phyloP scores from a whole-genome alignment of 1,284 basidiomycete species.

The Microbotryomycetes sp. region DNA sequence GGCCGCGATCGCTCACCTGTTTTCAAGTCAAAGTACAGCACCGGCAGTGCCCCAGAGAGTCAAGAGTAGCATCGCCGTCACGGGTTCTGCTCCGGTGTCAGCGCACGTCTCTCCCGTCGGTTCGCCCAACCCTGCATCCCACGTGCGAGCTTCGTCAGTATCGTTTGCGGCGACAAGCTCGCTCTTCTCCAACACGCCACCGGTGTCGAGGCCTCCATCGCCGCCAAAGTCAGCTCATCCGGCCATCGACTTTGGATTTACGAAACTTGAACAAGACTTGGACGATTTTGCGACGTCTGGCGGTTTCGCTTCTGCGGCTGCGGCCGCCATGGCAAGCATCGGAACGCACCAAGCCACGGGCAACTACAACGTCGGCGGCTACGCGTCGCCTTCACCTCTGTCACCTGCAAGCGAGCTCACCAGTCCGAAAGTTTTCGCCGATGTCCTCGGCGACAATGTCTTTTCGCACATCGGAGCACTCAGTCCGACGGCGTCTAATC shows the following conservation, averaged over 20 bases:
- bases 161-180: not conserved
- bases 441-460: constrained; percentile 18
- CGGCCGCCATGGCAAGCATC: constrained; percentile 28
- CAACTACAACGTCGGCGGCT: constrained; percentile 23
- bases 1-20: not conserved
- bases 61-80: not conserved
- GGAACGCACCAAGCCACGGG: not conserved
- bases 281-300: constrained; percentile 23
- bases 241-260: constrained; percentile 27
- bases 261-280: constrained; percentile 27
- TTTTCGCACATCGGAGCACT: constrained; percentile 3
- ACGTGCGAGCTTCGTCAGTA: not conserved
- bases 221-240: not conserved
- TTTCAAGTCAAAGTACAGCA: not conserved
- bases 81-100: not conserved
- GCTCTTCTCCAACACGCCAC: not conserved
- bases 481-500: constrained; percentile 5
- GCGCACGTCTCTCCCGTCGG: not conserved
- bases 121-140: not conserved
- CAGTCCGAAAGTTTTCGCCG: constrained; percentile 20
- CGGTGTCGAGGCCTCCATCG: not conserved
- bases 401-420: constrained; percentile 6
- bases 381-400: constrained; percentile 6
- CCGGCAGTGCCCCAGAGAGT: not conserved
- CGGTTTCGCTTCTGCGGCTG: constrained; percentile 28